Conservation (phyloP, 495 filamentous ascomycete genomes). For the Arthonia radiata region DNA sequence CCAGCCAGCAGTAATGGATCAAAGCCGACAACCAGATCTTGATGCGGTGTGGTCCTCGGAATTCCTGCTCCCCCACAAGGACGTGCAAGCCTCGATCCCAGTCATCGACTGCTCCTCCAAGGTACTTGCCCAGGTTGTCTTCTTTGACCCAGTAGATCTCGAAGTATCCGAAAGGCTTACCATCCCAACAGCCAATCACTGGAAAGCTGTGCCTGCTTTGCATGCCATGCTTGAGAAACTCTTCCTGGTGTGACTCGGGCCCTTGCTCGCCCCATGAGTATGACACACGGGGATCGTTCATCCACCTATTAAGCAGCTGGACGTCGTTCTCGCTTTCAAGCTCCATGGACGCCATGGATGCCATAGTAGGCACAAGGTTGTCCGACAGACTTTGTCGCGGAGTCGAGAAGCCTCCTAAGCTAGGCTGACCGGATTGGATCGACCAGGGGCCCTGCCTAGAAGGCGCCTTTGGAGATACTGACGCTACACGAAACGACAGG, state of each 20-base stretch:
- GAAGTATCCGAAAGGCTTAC: slow-evolving; percentile 88
- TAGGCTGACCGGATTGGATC: neutral
- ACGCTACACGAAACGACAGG: slow-evolving; percentile 66
- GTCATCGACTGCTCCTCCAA: slow-evolving; percentile 36
- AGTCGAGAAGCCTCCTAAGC: neutral
- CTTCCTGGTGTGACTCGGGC: slow-evolving; percentile 33
- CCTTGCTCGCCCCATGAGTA: slow-evolving; percentile 58
- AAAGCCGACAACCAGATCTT: slow-evolving; percentile 60
- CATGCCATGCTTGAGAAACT: slow-evolving; percentile 40
- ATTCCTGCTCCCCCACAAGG: slow-evolving; percentile 81
- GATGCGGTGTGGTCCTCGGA: slow-evolving; percentile 49
- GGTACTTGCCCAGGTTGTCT: slow-evolving; percentile 42
- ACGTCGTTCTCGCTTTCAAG: slow-evolving; percentile 28
- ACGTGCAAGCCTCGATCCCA: slow-evolving; percentile 80
- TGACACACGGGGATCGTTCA: slow-evolving; percentile 64
- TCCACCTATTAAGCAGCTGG: slow-evolving; percentile 67
- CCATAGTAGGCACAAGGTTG: slow-evolving; percentile 13
- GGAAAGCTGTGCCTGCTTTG: slow-evolving; percentile 57
- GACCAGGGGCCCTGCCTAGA: slow-evolving; percentile 26
- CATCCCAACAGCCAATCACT: slow-evolving; percentile 81
- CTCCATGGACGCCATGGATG: slow-evolving; percentile 11
- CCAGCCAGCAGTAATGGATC: slow-evolving; percentile 59
- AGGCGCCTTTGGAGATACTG: slow-evolving; percentile 26
- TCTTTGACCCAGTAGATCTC: slow-evolving; percentile 99
- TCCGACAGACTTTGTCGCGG: slow-evolving; percentile 9